Percentiles rank a stretch among this genome's conserved stretches.
Conservation (phyloP, 305 asterid genomes). For the Salvia sclarea region DNA sequence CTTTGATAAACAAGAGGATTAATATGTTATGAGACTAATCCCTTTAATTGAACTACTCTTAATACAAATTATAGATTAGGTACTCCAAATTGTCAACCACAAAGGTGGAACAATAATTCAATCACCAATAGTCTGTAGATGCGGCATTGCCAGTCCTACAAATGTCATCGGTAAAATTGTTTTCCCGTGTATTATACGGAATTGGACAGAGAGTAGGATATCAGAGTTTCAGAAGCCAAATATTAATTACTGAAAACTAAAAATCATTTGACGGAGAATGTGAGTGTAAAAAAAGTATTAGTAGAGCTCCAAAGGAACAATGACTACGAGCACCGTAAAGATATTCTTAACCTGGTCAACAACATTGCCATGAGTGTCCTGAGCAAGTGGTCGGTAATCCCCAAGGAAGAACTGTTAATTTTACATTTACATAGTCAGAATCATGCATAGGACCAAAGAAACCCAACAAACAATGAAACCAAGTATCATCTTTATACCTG, state of each 20-base stretch:
- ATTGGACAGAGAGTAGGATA: neutral
- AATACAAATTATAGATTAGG: neutral
- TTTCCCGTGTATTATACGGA: neutral
- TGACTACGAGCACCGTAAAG: conserved; percentile 8
- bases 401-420: conserved; percentile 91
- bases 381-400: conserved; percentile 92
- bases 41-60: conserved; percentile 13
- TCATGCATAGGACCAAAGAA: conserved; percentile 1
- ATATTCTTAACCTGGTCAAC: conserved; percentile 77
- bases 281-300: neutral
- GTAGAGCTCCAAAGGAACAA: conserved; percentile 16
- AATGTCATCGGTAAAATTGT: conserved; percentile 3
- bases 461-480: conserved; percentile 23
- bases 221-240: neutral
- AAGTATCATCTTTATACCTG: conserved; percentile 57
- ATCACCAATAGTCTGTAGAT: neutral
- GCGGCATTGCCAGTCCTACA: conserved; percentile 22
- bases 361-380: conserved; percentile 78
- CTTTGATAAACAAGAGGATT: conserved; percentile 27
- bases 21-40: conserved; percentile 1
- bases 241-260: conserved; percentile 12
- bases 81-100: conserved; percentile 16
- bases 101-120: conserved; percentile 24
- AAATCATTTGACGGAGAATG: neutral
- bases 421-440: conserved; percentile 34